Conservation (phyloP, 768 basidiomycete genomes). For the Nidularia pulvinata region DNA sequence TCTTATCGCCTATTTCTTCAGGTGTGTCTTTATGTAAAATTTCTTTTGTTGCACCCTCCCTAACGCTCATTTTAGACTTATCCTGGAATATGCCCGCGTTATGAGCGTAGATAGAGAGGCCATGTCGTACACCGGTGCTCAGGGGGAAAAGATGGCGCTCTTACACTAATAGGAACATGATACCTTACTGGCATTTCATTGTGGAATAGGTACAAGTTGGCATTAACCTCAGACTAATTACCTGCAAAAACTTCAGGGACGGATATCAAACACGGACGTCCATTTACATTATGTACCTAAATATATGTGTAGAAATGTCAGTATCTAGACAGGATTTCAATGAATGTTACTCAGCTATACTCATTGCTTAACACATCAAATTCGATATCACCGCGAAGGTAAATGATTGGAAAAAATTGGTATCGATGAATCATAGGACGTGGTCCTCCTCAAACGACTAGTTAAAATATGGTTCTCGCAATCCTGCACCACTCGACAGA, state of each 20-base stretch:
- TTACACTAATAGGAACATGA: too few relatives aligned
- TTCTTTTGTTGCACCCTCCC: background rate
- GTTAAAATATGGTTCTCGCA: background rate
- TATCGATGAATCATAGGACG: background rate
- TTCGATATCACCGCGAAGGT: background rate
- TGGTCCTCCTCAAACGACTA: background rate
- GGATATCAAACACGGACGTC: too few relatives aligned
- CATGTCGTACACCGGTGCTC: constrained; percentile 14
- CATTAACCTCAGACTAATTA: too few relatives aligned
- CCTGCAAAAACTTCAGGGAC: too few relatives aligned
- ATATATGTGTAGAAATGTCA: too few relatives aligned
- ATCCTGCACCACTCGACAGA: background rate
- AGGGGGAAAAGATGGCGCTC: too few relatives aligned
- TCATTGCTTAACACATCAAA: too few relatives aligned
- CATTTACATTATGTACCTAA: too few relatives aligned
- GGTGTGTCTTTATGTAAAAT: constrained; percentile 21
- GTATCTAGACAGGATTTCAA: too few relatives aligned
- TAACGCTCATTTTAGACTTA: constrained; percentile 10
- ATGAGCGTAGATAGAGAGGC: constrained; percentile 23
- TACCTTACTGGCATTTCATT: too few relatives aligned
- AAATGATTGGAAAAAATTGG: background rate
- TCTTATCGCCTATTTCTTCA: constrained; percentile 44
- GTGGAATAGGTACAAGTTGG: too few relatives aligned
- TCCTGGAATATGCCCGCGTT: constrained; percentile 24
- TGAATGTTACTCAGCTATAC: too few relatives aligned